Evolutionary conservation across 148 eudicot species (phyloP).

Genomic region (Vaccinium vitisidaea): DNA sequence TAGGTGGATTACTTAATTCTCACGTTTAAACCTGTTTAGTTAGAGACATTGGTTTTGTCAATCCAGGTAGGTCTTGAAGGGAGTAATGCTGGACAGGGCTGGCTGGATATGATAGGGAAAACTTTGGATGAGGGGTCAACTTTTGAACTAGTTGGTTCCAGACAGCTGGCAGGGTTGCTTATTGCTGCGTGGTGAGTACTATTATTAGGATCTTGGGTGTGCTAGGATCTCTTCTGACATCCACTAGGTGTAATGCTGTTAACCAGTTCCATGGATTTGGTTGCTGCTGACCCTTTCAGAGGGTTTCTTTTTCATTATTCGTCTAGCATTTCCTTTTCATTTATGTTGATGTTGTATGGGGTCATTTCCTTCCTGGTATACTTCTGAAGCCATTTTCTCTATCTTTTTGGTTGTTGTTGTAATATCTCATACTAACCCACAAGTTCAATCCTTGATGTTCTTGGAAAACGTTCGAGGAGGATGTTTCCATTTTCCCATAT

Average conservation of each 20-base stretch:
- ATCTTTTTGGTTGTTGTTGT: neutral
- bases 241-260: neutral
- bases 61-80: conserved; percentile 96
- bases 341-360: neutral
- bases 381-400: neutral
- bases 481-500: neutral
- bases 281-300: neutral
- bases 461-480: neutral
- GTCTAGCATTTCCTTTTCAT: neutral
- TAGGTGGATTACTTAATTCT: neutral
- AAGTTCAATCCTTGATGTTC: neutral
- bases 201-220: conserved; percentile 2
- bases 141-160: conserved; percentile 85
- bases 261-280: neutral
- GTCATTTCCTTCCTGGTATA: neutral
- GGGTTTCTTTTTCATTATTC: neutral
- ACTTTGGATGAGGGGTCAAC: conserved; percentile 88
- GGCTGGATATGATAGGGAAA: conserved; percentile 85
- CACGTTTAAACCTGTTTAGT: neutral
- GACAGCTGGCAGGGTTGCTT: conserved; percentile 96
- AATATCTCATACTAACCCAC: neutral
- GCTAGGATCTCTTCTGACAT: neutral
- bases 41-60: neutral
- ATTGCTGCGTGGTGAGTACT: conserved; percentile 87
- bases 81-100: conserved; percentile 95